phyloP scores from a whole-genome alignment of 768 basidiomycete genomes.

The Lactifluus hygrophoroides region DNA sequence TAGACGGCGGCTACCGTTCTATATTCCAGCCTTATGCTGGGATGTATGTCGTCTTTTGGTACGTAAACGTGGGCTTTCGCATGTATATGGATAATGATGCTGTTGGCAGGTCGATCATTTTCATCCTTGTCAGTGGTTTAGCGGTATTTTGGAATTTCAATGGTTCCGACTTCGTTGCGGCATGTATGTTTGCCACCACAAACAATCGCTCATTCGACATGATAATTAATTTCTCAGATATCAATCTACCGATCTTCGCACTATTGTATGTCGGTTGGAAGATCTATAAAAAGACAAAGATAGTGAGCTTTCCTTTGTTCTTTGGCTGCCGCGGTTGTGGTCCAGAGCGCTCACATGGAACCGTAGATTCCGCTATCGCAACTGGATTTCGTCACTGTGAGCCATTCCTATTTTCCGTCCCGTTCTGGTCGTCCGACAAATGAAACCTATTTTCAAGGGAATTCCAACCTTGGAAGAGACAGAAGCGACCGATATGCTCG shows the following conservation, averaged over 20 bases:
- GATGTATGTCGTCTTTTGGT: slow-evolving; percentile 20
- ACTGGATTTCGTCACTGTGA: slow-evolving; percentile 17
- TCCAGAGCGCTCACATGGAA: neutral
- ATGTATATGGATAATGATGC: neutral
- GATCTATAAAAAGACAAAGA: slow-evolving; percentile 17
- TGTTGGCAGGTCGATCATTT: slow-evolving; percentile 11
- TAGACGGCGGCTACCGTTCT: slow-evolving; percentile 11
- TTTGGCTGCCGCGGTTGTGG: neutral
- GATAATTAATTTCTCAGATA: neutral
- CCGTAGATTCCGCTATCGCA: slow-evolving; percentile 1
- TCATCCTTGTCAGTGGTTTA: slow-evolving; percentile 17
- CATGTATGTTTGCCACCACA: slow-evolving; percentile 4
- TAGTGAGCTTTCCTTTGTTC: slow-evolving; percentile 5
- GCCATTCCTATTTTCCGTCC: neutral
- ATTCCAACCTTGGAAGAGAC: slow-evolving; percentile 17
- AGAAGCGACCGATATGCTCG: slow-evolving; percentile 9
- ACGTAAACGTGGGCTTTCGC: neutral
- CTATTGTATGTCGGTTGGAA: slow-evolving; percentile 16
- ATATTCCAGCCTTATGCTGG: slow-evolving; percentile 19
- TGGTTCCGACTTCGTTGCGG: slow-evolving; percentile 16
- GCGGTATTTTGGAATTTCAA: slow-evolving; percentile 17
- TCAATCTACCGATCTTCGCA: slow-evolving; percentile 16
- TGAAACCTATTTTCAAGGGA: neutral
- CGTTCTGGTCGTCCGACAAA: neutral
- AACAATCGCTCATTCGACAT: neutral